These are phyloP conservation scores for Erucastrum elatum DNA, from an alignment of 345 rosid species.

Conservation along the genomic window DNA sequence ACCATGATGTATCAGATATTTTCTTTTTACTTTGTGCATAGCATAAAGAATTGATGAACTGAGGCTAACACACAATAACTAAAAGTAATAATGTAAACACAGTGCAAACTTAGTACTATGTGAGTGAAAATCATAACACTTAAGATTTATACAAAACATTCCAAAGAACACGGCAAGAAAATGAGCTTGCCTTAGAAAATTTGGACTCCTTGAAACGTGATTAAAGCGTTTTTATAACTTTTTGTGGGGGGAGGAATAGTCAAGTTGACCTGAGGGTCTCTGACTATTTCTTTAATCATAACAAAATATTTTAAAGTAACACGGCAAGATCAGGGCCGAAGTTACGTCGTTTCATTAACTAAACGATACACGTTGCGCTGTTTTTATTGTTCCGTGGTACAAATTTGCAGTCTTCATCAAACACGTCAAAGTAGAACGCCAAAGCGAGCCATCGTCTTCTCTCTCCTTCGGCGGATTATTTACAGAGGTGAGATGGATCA, in stretches of 20 bases:
- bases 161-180: not conserved
- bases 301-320: not conserved
- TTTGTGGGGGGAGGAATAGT: not conserved
- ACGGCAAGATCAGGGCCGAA: not conserved
- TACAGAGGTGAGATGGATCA: constrained; percentile 67
- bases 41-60: too few species aligned
- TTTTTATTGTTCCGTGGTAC: not conserved
- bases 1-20: not conserved
- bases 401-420: not conserved
- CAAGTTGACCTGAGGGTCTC: not conserved
- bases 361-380: not conserved
- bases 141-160: not conserved
- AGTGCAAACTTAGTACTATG: not conserved
- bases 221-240: not conserved
- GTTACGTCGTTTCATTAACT: constrained; percentile 3
- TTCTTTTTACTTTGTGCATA: too few species aligned
- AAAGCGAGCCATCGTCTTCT: constrained; percentile 12
- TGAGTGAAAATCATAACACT: not conserved
- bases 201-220: not conserved
- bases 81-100: not conserved
- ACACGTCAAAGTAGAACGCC: constrained; percentile 10
- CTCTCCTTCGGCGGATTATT: not conserved
- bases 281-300: not conserved
- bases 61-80: not conserved
- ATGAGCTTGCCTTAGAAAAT: not conserved